A percentile compares a stretch with the other conserved stretches of the same genome.
phyloP scores from a whole-genome alignment of 2,329 filamentous ascomycete species.

The Trichophyton simii region DNA sequence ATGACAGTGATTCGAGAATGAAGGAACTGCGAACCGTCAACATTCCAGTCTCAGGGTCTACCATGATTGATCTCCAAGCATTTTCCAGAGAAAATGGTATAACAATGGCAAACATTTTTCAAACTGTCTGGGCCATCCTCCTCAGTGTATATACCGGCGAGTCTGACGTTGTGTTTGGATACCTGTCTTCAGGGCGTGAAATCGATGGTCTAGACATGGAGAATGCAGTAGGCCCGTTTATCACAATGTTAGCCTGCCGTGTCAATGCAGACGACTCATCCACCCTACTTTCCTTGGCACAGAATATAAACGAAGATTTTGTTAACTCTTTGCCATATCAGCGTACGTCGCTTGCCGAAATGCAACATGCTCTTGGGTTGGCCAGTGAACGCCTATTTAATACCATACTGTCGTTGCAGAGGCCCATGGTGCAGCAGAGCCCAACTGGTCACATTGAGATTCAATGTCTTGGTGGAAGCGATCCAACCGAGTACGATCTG shows the following conservation, averaged over 20 bases:
- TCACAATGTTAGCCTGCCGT: constrained; percentile 27
- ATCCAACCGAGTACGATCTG: neutral
- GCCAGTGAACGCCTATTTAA: constrained; percentile 32
- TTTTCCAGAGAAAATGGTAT: constrained; percentile 7
- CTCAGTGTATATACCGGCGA: constrained; percentile 9
- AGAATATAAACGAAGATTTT: neutral
- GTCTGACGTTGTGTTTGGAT: constrained; percentile 20
- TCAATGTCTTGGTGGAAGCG: constrained; percentile 7
- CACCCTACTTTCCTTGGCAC: neutral
- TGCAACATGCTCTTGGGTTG: constrained; percentile 33
- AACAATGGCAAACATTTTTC: constrained; percentile 16
- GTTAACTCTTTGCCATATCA: neutral
- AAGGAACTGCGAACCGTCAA: neutral
- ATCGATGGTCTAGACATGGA: constrained; percentile 27
- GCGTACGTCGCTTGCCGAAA: constrained; percentile 24
- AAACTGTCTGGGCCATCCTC: constrained; percentile 16
- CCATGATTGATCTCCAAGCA: neutral
- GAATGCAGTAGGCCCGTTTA: constrained; percentile 15
- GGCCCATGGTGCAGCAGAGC: neutral
- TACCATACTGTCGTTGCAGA: constrained; percentile 17
- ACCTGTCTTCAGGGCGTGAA: constrained; percentile 22
- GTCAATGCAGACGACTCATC: neutral
- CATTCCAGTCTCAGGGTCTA: neutral
- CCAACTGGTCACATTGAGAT: constrained; percentile 3
- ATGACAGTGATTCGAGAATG: neutral